Base-by-base conservation (phyloP, 1,284 basidiomycete genomes). In the Termitomyces sp. region DNA sequence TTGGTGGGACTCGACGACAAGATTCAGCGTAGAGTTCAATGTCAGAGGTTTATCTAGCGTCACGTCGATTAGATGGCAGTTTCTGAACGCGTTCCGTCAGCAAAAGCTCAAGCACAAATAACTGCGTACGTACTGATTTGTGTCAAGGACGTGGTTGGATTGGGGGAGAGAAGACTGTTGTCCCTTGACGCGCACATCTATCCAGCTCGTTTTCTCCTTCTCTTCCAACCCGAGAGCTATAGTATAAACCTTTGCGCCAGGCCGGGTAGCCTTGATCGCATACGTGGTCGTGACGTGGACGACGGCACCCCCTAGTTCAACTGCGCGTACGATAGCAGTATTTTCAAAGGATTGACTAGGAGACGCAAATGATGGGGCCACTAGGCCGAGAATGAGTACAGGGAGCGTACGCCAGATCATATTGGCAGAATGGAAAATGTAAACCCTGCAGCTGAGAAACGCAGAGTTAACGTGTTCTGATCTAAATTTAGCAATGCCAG, bases 221-320 rank as follows among this genome's bases (percentile, higher is more conserved):
- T 91, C 88, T 24, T 79, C 74, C 53, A 78, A 76, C 7, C 80
- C 78, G 19, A 96, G 73, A 5, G 88, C 83, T 58, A 95, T 72
- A 44, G 84, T 81, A 67, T 93, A 94, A 38, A 80, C 73, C 39
- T 77, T 78, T 8, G 84, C 79, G 45, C 74, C 78, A 58, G 83
- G 73, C 59, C 82, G 78, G 28, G 88, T 76, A 46, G 89, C 82
- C 69, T 85, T 90, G 67, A 91, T 81, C 17, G 90, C 86, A 72
- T 90, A 96, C 54, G 91, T 90, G 47, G 94, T 95, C 47, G 85
- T 89, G 74, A 93, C 83, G 71, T 88, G 86, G 52, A 92, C 87
- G 26, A 92, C 80, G 30, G 92, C 79, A 57, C 94, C 94, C 40
- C 89, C 92, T 40, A 96, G 86, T 65, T 96, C 94, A 60, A 94